Evolutionary conservation across 129 eudicot species (phyloP).

Genomic region (Ambrosia artemisiifolia): DNA sequence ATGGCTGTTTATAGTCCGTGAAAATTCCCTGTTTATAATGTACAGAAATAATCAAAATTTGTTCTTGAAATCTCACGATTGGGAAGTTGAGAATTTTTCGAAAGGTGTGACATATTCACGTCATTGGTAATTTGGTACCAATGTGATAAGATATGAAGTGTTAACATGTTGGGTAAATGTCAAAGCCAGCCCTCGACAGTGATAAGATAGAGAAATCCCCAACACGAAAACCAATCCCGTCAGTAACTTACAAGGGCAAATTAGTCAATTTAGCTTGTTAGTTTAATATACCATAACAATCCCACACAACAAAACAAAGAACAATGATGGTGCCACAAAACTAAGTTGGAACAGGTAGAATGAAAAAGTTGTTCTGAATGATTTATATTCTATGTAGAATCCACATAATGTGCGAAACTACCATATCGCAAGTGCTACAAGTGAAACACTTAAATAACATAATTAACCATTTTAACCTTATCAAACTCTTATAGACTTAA

Average conservation of each 20-base stretch:
- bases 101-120: background rate
- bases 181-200: background rate
- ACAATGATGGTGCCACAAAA: slow-evolving; percentile 11
- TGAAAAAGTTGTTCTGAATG: background rate
- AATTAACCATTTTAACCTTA: slow-evolving; percentile 12
- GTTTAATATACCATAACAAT: background rate
- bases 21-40: slow-evolving; percentile 62
- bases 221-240: slow-evolving; percentile 6
- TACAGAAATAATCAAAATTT: slow-evolving; percentile 7
- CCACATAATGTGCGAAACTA: background rate
- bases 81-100: background rate
- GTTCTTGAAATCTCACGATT: background rate
- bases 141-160: background rate
- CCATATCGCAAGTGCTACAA: slow-evolving; percentile 4
- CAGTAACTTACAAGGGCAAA: slow-evolving; percentile 20
- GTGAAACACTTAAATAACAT: background rate
- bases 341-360: background rate
- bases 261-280: slow-evolving; percentile 15
- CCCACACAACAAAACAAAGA: slow-evolving; percentile 10
- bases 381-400: background rate
- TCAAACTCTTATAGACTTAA: slow-evolving; percentile 5
- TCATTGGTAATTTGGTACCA: background rate
- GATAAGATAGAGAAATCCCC: slow-evolving; percentile 10
- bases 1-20: slow-evolving; percentile 88
- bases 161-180: slow-evolving; percentile 17